A percentile compares a stretch with the other conserved stretches of the same genome.
Evolutionary conservation across 2,329 filamentous ascomycete genomes (phyloP).

Genomic region (Lachnum nothofagi): DNA sequence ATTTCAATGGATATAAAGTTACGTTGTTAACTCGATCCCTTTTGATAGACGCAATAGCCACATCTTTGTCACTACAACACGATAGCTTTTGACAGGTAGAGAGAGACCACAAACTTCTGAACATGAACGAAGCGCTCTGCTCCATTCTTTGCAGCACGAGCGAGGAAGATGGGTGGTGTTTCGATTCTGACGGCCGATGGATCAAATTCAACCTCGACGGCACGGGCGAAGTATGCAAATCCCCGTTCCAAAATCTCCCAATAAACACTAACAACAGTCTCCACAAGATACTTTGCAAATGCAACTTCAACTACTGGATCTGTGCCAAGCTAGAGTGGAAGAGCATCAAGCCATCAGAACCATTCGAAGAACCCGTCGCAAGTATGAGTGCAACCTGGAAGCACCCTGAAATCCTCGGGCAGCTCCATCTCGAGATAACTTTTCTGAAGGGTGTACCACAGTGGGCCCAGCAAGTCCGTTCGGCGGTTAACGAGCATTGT

Average conservation of each 20-base stretch:
- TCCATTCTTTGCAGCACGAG: constrained; percentile 24
- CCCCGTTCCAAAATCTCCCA: not conserved
- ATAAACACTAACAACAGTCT: not conserved
- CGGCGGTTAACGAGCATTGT: constrained; percentile 18
- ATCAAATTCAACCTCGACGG: constrained; percentile 27
- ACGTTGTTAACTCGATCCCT: too few relatives aligned
- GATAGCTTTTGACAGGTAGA: too few relatives aligned
- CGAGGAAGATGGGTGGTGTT: constrained; percentile 24
- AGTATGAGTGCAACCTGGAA: not conserved
- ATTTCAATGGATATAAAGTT: too few relatives aligned
- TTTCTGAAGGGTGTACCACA: constrained; percentile 18
- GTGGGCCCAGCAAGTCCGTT: constrained; percentile 1
- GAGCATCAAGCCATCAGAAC: constrained; percentile 5
- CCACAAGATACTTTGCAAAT: constrained; percentile 4
- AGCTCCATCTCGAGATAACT: constrained; percentile 22
- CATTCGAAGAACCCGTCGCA: not conserved
- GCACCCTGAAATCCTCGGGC: constrained; percentile 6
- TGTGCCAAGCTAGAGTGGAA: constrained; percentile 22
- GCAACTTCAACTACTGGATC: constrained; percentile 26
- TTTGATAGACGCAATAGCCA: too few relatives aligned
- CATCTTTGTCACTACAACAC: too few relatives aligned
- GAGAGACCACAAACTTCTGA: too few relatives aligned
- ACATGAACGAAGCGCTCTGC: constrained; percentile 27
- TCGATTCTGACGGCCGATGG: constrained; percentile 20
- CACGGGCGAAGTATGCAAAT: constrained; percentile 23